phyloP scores from a whole-genome alignment of 805 yeast genomes.

The Candida tammaniensis region DNA sequence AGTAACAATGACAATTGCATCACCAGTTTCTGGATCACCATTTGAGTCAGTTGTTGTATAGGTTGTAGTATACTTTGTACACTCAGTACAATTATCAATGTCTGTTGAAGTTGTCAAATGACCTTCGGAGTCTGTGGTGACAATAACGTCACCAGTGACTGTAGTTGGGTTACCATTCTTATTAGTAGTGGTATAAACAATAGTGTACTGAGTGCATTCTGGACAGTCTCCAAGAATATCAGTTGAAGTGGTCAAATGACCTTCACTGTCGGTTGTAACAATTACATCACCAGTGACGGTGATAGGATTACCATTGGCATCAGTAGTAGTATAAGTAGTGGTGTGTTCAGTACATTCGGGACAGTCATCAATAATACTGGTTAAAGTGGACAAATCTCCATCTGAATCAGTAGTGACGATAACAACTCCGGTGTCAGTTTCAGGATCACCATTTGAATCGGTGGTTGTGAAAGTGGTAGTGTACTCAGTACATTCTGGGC shows the following conservation, averaged over 20 bases:
- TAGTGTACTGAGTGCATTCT: neutral
- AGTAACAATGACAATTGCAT: constrained; percentile 13
- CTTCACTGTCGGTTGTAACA: constrained; percentile 14
- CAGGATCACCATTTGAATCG: constrained; percentile 7
- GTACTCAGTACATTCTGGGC: constrained; percentile 8
- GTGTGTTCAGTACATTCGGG: constrained; percentile 15
- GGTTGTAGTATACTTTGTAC: constrained; percentile 13
- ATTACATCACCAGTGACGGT: constrained; percentile 12
- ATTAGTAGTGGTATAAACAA: constrained; percentile 1
- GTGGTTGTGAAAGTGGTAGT: constrained; percentile 12
- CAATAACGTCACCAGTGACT: constrained; percentile 50
- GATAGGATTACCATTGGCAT: constrained; percentile 6
- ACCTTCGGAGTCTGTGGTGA: constrained; percentile 63
- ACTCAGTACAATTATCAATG: constrained; percentile 13
- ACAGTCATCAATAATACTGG: constrained; percentile 11
- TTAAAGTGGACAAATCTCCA: constrained; percentile 11
- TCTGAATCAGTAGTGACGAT: constrained; percentile 13
- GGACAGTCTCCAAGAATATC: constrained; percentile 1
- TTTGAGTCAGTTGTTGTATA: constrained; percentile 9
- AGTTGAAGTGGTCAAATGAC: constrained; percentile 8
- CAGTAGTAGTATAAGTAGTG: constrained; percentile 11
- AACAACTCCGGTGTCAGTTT: constrained; percentile 12
- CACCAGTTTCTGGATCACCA: constrained; percentile 10
- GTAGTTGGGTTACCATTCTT: constrained; percentile 18
- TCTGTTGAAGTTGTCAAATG: neutral